phyloP scores from a whole-genome alignment of 108 stramenopile species.

The Fragilariopsis cylindrus region DNA sequence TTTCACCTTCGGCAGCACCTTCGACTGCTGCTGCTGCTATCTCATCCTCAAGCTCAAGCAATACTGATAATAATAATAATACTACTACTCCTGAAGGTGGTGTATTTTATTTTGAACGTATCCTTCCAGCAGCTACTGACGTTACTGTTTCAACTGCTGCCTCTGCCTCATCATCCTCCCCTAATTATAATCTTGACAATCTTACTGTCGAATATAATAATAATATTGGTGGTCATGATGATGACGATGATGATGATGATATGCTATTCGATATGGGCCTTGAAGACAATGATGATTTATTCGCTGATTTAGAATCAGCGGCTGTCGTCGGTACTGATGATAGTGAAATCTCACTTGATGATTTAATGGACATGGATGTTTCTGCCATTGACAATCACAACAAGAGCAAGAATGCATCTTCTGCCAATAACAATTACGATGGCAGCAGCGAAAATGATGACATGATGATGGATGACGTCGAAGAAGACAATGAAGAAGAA shows the following conservation, averaged over 20 bases:
- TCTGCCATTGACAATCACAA: conserved; percentile 2
- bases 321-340: conserved; percentile 2
- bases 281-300: conserved; percentile 5
- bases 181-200: neutral
- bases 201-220: neutral
- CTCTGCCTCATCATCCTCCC: neutral
- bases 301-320: conserved; percentile 6
- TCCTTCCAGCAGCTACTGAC: neutral
- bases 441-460: neutral
- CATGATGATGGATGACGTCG: neutral
- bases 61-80: no score
- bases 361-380: conserved; percentile 13
- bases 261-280: neutral
- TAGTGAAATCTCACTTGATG: conserved; percentile 13
- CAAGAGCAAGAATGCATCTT: neutral
- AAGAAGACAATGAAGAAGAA: neutral
- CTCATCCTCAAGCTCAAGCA: no score
- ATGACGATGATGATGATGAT: neutral
- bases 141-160: neutral
- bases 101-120: conserved; percentile 9
- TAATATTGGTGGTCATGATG: neutral
- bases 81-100: neutral
- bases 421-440: neutral
- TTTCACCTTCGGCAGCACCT: no score
- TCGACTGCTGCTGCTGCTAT: neutral